Evolutionary conservation across 345 rosid species (phyloP).

Genomic region (Eucalyptus globulus): DNA sequence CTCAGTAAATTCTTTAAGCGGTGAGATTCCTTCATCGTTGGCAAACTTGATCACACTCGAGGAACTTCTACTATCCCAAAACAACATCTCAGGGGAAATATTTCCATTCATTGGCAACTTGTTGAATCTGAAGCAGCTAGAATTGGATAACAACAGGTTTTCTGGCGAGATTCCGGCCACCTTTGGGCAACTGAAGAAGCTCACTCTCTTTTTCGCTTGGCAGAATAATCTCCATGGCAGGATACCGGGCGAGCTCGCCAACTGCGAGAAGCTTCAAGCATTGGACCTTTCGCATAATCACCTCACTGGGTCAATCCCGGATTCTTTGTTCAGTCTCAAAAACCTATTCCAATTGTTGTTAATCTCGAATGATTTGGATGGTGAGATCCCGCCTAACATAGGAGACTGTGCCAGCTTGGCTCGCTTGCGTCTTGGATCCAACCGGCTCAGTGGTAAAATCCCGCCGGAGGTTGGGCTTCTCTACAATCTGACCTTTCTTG

Average conservation of each 20-base stretch:
- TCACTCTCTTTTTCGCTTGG: slow-evolving; percentile 54
- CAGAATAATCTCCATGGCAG: slow-evolving; percentile 51
- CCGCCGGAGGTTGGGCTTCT: slow-evolving; percentile 41
- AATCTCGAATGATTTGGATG: slow-evolving; percentile 46
- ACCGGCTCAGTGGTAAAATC: slow-evolving; percentile 33
- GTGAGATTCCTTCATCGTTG: slow-evolving; percentile 35
- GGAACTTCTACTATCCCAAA: slow-evolving; percentile 50
- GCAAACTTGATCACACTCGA: slow-evolving; percentile 25
- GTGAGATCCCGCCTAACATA: slow-evolving; percentile 39
- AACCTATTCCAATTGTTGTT: slow-evolving; percentile 43
- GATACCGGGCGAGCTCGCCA: slow-evolving; percentile 42
- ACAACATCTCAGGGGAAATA: slow-evolving; percentile 40
- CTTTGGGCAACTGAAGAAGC: slow-evolving; percentile 44
- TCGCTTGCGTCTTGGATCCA: slow-evolving; percentile 50
- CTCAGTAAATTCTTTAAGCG: slow-evolving; percentile 42
- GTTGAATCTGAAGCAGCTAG: slow-evolving; percentile 41
- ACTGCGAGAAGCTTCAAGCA: slow-evolving; percentile 46
- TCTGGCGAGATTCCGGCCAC: slow-evolving; percentile 40
- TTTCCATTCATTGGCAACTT: slow-evolving; percentile 31
- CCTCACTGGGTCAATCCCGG: slow-evolving; percentile 48
- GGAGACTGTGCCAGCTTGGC: slow-evolving; percentile 44
- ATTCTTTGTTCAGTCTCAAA: slow-evolving; percentile 41
- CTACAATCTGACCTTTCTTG: slow-evolving; percentile 42
- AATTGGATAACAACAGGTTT: slow-evolving; percentile 48
- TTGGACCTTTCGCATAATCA: slow-evolving; percentile 58